These are phyloP conservation scores for Apiotrichum akiyoshidainum DNA, from an alignment of 1,284 basidiomycete species.

Conservation along the genomic window DNA sequence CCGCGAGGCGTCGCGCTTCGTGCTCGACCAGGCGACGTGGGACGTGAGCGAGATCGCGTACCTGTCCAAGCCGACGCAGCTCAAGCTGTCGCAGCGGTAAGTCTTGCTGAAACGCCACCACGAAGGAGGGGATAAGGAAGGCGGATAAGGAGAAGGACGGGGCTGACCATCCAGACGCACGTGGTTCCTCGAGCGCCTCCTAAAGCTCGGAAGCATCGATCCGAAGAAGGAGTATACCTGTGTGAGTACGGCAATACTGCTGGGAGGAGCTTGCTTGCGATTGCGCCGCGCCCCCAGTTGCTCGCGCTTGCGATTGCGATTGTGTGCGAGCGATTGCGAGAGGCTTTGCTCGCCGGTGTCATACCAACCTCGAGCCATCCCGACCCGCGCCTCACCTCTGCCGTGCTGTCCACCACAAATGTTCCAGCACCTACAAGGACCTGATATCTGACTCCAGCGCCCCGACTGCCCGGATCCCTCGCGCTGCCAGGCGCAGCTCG, in stretches of 20 bases:
- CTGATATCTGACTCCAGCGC: constrained; percentile 57
- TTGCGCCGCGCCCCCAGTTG: no score
- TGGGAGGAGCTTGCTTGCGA: no score
- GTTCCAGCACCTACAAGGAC: no score
- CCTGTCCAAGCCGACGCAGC: constrained; percentile 70
- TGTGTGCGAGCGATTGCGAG: no score
- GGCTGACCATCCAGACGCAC: constrained; percentile 59
- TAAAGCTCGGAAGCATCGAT: constrained; percentile 82
- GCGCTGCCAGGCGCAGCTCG: constrained; percentile 77
- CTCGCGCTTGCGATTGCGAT: background rate
- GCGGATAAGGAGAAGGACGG: no score
- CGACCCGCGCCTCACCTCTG: no score
- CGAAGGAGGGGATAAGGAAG: no score
- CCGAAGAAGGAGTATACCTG: constrained; percentile 67
- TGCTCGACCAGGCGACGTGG: constrained; percentile 69
- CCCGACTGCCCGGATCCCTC: constrained; percentile 74
- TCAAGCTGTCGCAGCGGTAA: constrained; percentile 78
- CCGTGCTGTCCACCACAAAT: no score
- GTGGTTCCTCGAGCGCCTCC: constrained; percentile 89
- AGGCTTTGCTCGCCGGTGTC: no score
- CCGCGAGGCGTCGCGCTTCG: constrained; percentile 81
- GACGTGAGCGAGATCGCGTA: constrained; percentile 71
- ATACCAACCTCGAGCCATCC: background rate
- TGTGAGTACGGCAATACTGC: constrained; percentile 12
- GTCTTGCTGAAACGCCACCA: no score